A percentile compares a stretch with the other conserved stretches of the same genome.
phyloP scores from a whole-genome alignment of 1,139 yeast species.

The Kurtzmaniella quercitrusa region DNA sequence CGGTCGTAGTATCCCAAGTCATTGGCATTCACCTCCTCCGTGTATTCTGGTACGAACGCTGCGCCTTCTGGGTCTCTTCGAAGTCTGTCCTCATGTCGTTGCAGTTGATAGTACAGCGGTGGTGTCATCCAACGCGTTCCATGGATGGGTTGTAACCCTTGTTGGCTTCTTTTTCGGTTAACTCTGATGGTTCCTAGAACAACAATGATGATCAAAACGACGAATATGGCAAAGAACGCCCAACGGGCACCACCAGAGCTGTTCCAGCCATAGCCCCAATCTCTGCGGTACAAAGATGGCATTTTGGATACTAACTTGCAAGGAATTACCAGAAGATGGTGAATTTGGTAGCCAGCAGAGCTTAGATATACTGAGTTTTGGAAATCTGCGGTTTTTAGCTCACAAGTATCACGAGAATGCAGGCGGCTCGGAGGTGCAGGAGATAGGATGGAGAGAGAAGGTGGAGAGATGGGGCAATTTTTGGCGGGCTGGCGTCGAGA shows the following conservation, averaged over 20 bases:
- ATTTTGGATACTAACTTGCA: background rate
- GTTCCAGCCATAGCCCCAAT: conserved; percentile 18
- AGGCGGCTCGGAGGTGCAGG: too few species aligned
- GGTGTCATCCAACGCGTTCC: conserved; percentile 94
- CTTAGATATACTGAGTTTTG: too few species aligned
- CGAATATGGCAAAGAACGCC: conserved; percentile 54
- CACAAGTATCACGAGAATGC: too few species aligned
- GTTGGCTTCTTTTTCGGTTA: conserved; percentile 53
- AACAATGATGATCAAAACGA: conserved; percentile 44
- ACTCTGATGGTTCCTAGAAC: conserved; percentile 51
- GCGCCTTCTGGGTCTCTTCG: conserved; percentile 31
- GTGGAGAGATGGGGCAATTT: too few species aligned
- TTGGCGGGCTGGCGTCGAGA: too few species aligned
- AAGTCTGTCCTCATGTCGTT: conserved; percentile 51
- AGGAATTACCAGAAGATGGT: too few species aligned
- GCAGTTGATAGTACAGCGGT: conserved; percentile 77
- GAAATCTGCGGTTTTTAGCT: too few species aligned
- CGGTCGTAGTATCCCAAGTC: conserved; percentile 82
- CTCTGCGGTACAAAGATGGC: conserved; percentile 8
- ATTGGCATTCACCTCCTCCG: conserved; percentile 58
- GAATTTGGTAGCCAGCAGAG: too few species aligned
- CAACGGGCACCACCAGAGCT: conserved; percentile 42
- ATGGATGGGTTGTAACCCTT: conserved; percentile 67
- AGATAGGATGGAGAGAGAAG: too few species aligned
- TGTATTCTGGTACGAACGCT: conserved; percentile 61